phyloP scores from a whole-genome alignment of 2,329 filamentous ascomycete genomes.

The Hypoxylon sp. region DNA sequence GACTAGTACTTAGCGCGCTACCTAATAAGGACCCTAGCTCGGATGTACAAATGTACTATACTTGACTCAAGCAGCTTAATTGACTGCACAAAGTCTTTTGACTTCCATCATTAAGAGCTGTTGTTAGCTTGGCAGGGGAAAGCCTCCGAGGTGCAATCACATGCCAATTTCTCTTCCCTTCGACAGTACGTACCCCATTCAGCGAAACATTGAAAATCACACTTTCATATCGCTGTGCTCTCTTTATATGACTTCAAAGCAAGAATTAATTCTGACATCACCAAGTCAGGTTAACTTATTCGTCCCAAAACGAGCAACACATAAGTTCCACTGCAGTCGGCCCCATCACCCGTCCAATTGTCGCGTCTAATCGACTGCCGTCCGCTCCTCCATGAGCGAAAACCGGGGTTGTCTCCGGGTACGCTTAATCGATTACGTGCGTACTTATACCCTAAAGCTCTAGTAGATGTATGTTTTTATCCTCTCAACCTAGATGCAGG shows the following conservation, averaged over 20 bases:
- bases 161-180: slow-evolving; percentile 42
- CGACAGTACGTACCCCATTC: neutral
- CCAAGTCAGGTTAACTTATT: slow-evolving; percentile 32
- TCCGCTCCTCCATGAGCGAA: slow-evolving; percentile 26
- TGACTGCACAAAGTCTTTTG: slow-evolving; percentile 33
- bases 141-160: slow-evolving; percentile 47
- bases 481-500: slow-evolving; percentile 19
- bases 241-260: slow-evolving; percentile 12
- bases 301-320: slow-evolving; percentile 16
- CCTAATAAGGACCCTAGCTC: slow-evolving; percentile 15
- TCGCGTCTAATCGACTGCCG: slow-evolving; percentile 23
- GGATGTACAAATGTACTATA: slow-evolving; percentile 1
- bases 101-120: slow-evolving; percentile 31
- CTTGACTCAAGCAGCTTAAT: slow-evolving; percentile 39
- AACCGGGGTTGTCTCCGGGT: slow-evolving; percentile 28
- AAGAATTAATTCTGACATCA: slow-evolving; percentile 32
- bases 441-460: slow-evolving; percentile 28
- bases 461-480: slow-evolving; percentile 24
- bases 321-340: slow-evolving; percentile 19
- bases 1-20: slow-evolving; percentile 8
- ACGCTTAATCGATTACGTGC: slow-evolving; percentile 36
- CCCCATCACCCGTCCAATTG: slow-evolving; percentile 25
- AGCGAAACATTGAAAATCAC: slow-evolving; percentile 25
- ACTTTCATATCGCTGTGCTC: slow-evolving; percentile 12
- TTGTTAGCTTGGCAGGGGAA: slow-evolving; percentile 43